Percentiles rank a stretch among this genome's conserved stretches.
phyloP scores from a whole-genome alignment of 345 rosid genomes.

The Isatis tinctoria region DNA sequence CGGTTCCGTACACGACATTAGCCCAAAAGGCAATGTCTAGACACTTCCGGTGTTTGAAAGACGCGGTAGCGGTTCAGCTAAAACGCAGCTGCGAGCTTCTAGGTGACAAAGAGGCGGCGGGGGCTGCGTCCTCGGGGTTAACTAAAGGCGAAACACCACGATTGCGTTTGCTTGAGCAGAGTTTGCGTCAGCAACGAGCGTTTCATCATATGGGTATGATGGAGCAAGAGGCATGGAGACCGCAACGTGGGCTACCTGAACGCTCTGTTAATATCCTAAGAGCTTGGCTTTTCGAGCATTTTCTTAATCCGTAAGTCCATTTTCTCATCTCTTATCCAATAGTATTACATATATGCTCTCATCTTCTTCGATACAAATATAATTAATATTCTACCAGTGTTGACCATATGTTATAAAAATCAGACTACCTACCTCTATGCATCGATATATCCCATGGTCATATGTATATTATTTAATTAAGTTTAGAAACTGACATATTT shows the following conservation, averaged over 20 bases:
- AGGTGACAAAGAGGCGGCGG: constrained; percentile 78
- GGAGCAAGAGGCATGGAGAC: constrained; percentile 98
- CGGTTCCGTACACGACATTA: constrained; percentile 73
- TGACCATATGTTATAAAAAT: neutral
- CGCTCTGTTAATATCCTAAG: constrained; percentile 92
- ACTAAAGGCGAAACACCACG: constrained; percentile 91
- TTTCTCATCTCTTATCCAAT: neutral
- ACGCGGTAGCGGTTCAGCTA: constrained; percentile 71
- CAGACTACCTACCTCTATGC: neutral
- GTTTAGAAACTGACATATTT: neutral
- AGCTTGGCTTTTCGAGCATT: constrained; percentile 98
- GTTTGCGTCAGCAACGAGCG: constrained; percentile 85
- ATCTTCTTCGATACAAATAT: neutral
- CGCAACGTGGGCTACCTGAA: constrained; percentile 96
- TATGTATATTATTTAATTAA: neutral
- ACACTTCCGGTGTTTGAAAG: constrained; percentile 89
- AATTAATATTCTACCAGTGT: neutral
- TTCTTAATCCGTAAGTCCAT: constrained; percentile 87
- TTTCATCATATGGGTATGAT: constrained; percentile 93
- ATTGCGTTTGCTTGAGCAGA: constrained; percentile 71
- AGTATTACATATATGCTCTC: neutral
- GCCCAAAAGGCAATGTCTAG: constrained; percentile 99
- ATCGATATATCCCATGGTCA: neutral
- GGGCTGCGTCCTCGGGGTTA: constrained; percentile 55
- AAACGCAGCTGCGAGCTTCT: constrained; percentile 71